Evolutionary conservation across 768 basidiomycete species (phyloP).

Genomic region (Solioccasus polychromus): DNA sequence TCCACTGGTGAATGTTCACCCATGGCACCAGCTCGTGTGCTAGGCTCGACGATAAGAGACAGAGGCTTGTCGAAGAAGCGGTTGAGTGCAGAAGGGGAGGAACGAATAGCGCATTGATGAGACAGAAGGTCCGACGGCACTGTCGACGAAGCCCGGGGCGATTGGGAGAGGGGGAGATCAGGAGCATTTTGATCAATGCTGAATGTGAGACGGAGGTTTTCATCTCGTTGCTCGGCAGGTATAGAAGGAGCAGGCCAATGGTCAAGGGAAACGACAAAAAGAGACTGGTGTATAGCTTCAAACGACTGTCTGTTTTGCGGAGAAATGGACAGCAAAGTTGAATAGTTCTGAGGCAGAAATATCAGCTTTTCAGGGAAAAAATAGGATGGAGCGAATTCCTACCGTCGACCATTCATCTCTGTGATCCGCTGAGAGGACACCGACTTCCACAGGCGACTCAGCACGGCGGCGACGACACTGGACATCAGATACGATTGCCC

Average conservation of each 20-base stretch:
- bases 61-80: conserved; percentile 91
- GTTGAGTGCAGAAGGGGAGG: conserved; percentile 65
- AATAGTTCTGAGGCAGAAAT: conserved; percentile 49
- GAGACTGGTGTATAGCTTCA: conserved; percentile 63
- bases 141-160: conserved; percentile 11
- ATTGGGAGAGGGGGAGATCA: not conserved
- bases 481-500: conserved; percentile 56
- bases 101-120: conserved; percentile 73
- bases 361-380: not conserved
- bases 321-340: conserved; percentile 64
- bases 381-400: conserved; percentile 17
- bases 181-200: conserved; percentile 22
- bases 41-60: conserved; percentile 79
- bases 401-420: conserved; percentile 83
- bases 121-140: conserved; percentile 47
- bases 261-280: conserved; percentile 83
- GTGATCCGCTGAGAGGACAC: conserved; percentile 74
- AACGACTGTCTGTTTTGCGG: conserved; percentile 60
- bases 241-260: conserved; percentile 47
- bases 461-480: conserved; percentile 45
- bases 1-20: conserved; percentile 93
- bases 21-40: conserved; percentile 78
- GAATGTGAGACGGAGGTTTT: conserved; percentile 32
- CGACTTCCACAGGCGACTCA: conserved; percentile 59
- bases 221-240: conserved; percentile 18